Base-by-base conservation (phyloP, 805 yeast genomes). In the Wickerhamomyces silvicola region DNA sequence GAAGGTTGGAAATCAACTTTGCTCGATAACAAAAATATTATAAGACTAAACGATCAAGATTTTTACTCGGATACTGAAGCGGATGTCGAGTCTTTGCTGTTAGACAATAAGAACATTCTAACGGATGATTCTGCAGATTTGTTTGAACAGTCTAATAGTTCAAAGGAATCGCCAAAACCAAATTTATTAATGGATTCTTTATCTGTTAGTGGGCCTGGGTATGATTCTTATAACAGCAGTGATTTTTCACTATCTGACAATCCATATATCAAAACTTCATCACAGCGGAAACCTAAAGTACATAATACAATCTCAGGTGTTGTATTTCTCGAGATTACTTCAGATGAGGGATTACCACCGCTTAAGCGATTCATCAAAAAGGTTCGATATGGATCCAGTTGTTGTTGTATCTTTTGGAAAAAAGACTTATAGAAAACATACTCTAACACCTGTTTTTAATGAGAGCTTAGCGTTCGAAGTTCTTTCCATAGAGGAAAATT, bases 321-420 rank as follows among this genome's bases (percentile, higher is more conserved):
- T 7, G 56, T 83, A 4, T 84, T 81, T 45, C 50, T 90, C 22
- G 94, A 88, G 41, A 73, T 90, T 14, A 69, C 75, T 4, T 72
- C 81, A 1, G 86, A 90, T 8, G 60, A 73, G 2, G 86, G 80
- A 36, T 62, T 90, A 22, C 98, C 98, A 1, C 84, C 94, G 0
- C 66, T 79, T 33, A 69, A 70, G 24, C 79, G 81, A 42, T 55
- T 50, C 30, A 60, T 83, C 11, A 64, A 87, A 8, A 74, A 85
- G 15, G 1, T 90, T 82, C 50, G 95, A 87, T 56, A 85, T 92
- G 94, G 98, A 92, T 52, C 97, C 97, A 2, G 92, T 90, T 59
- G 90, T 90, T 3, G 86, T 90, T 13, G 79, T 86, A 1, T 78
- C 95, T 0, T 86, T 90, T 55, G 96, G 96, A 8, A 79, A 82